Conservation (phyloP, 2,329 filamentous ascomycete genomes). For the Penicillium sp. region DNA sequence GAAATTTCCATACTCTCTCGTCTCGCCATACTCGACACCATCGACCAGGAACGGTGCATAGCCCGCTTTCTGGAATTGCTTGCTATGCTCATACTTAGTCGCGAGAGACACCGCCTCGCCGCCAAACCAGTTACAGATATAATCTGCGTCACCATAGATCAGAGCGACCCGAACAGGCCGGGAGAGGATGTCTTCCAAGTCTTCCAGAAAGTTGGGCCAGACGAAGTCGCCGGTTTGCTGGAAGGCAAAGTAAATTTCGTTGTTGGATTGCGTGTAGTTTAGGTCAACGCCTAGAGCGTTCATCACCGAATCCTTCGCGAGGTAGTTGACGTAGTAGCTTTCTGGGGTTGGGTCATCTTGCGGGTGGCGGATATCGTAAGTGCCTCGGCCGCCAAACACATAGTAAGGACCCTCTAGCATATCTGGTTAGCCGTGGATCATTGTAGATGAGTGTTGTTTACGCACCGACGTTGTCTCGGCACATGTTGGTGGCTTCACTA, state of each 20-base stretch:
- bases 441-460: neutral
- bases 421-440: neutral
- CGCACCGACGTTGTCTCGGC: slow-evolving; percentile 54
- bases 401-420: slow-evolving; percentile 54
- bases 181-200: slow-evolving; percentile 60
- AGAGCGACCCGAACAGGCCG: slow-evolving; percentile 67
- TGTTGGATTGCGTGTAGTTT: slow-evolving; percentile 55
- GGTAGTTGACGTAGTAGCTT: slow-evolving; percentile 60
- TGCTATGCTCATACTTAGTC: slow-evolving; percentile 52
- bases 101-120: slow-evolving; percentile 69
- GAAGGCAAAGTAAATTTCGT: slow-evolving; percentile 49
- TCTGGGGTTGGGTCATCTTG: slow-evolving; percentile 62
- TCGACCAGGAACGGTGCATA: slow-evolving; percentile 72
- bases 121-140: slow-evolving; percentile 62
- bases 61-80: slow-evolving; percentile 63
- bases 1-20: slow-evolving; percentile 74
- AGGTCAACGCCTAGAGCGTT: slow-evolving; percentile 61
- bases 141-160: slow-evolving; percentile 65
- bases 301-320: slow-evolving; percentile 60
- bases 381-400: slow-evolving; percentile 53
- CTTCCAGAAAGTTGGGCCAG: slow-evolving; percentile 59
- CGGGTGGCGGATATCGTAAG: slow-evolving; percentile 62
- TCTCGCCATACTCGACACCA: slow-evolving; percentile 64
- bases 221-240: slow-evolving; percentile 60
- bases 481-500: slow-evolving; percentile 55